Evolutionary conservation across 2,329 filamentous ascomycete species (phyloP).

Genomic region (Claviceps paspali): DNA sequence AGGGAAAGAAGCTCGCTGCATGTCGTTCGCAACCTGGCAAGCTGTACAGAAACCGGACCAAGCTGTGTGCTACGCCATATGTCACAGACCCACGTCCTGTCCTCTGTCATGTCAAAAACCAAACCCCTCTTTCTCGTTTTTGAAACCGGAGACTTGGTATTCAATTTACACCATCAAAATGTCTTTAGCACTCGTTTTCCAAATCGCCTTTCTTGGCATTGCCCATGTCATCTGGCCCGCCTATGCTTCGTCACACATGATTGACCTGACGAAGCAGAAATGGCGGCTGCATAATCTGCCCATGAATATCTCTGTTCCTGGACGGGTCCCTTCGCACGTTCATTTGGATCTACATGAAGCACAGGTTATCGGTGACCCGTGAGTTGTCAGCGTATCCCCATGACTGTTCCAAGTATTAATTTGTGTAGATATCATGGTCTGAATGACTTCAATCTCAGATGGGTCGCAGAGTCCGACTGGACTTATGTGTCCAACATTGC

Average conservation of each 20-base stretch:
- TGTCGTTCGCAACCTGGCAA: too few species aligned
- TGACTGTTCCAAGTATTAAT: conserved; percentile 4
- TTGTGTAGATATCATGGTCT: conserved; percentile 29
- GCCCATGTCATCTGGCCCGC: neutral
- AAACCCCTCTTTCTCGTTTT: neutral
- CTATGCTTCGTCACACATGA: neutral
- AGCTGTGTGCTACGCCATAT: too few species aligned
- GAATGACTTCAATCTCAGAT: conserved; percentile 44
- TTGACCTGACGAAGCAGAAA: conserved; percentile 4
- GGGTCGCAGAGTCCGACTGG: conserved; percentile 39
- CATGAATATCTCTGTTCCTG: conserved; percentile 26
- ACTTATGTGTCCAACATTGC: conserved; percentile 38
- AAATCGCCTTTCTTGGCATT: neutral
- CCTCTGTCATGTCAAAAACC: neutral
- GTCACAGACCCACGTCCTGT: too few species aligned
- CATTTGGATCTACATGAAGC: conserved; percentile 42
- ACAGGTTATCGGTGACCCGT: conserved; percentile 33
- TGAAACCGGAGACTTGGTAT: too few species aligned
- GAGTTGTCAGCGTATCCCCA: conserved; percentile 3
- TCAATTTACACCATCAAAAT: too few species aligned
- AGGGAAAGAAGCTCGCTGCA: too few species aligned
- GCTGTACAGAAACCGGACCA: too few species aligned
- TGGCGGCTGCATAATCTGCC: conserved; percentile 4
- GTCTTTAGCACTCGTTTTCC: neutral
- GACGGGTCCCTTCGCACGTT: conserved; percentile 38